Evolutionary conservation across 495 filamentous ascomycete genomes (phyloP).

Genomic region (Talaromyces trachyspermus): DNA sequence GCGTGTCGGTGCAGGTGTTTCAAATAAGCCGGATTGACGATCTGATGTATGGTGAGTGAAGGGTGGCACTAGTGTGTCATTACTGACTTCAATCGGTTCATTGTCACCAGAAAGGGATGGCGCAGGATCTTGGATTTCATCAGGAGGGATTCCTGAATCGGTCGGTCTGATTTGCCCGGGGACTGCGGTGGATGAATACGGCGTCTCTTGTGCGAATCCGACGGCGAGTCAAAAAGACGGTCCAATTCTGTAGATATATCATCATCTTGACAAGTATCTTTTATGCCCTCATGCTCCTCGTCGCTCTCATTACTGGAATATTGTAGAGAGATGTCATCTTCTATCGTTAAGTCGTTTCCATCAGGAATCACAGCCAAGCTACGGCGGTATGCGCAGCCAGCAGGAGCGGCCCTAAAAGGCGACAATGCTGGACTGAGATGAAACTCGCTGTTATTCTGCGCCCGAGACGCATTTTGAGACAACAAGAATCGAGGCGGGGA

Average conservation of each 20-base stretch:
- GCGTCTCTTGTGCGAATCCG: background rate
- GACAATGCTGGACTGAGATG: background rate
- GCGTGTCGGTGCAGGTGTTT: too few relatives aligned
- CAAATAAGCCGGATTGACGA: too few relatives aligned
- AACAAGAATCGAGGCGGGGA: slow-evolving; percentile 35
- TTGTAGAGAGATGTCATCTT: slow-evolving; percentile 2
- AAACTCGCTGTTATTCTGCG: background rate
- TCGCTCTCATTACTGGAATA: too few relatives aligned
- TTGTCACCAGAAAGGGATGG: too few relatives aligned
- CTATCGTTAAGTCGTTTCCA: slow-evolving; percentile 3
- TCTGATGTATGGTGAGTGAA: too few relatives aligned
- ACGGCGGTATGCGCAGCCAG: background rate
- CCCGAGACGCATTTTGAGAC: background rate
- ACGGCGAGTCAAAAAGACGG: background rate
- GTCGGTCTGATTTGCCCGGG: too few relatives aligned
- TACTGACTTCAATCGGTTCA: too few relatives aligned
- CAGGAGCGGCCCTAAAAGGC: background rate
- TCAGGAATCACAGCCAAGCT: background rate
- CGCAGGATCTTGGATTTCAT: too few relatives aligned
- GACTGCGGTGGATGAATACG: background rate
- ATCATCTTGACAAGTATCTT: background rate
- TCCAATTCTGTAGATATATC: background rate
- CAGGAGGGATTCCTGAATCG: background rate
- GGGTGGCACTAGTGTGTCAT: too few relatives aligned
- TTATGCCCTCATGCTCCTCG: too few relatives aligned